A percentile compares a stretch with the other conserved stretches of the same genome.
Conservation (phyloP, 208 protist genomes). For the Polymyxa betae region DNA sequence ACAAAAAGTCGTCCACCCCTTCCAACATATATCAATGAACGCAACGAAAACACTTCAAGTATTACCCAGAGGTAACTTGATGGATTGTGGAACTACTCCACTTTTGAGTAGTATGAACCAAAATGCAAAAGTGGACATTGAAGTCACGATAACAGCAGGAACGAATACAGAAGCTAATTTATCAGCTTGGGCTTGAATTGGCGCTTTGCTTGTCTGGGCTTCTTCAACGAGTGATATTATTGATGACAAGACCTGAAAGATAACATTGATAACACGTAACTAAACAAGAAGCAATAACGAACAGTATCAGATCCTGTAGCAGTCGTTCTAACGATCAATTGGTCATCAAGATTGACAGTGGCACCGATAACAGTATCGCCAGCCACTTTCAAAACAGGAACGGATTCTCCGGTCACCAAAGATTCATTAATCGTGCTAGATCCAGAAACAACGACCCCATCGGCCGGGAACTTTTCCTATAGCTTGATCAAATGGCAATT, state of each 20-base stretch:
- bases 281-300: background rate
- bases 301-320: constrained; percentile 49
- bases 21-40: background rate
- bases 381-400: constrained; percentile 76
- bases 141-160: constrained; percentile 82
- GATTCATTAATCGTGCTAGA: constrained; percentile 86
- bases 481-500: background rate
- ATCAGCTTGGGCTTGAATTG: constrained; percentile 80
- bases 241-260: constrained; percentile 43
- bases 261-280: constrained; percentile 8
- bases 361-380: constrained; percentile 66
- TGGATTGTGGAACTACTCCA: constrained; percentile 8
- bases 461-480: constrained; percentile 79
- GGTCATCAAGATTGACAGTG: constrained; percentile 66
- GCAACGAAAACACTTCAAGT: background rate
- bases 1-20: constrained; percentile 48
- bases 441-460: constrained; percentile 83
- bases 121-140: constrained; percentile 82
- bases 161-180: constrained; percentile 87
- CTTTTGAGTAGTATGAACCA: constrained; percentile 77
- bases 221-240: constrained; percentile 92
- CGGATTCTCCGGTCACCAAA: constrained; percentile 89
- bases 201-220: constrained; percentile 87
- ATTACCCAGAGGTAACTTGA: background rate
- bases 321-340: constrained; percentile 51